Evolutionary conservation across 148 eudicot species (phyloP).

Genomic region (Camellia granthamiana): DNA sequence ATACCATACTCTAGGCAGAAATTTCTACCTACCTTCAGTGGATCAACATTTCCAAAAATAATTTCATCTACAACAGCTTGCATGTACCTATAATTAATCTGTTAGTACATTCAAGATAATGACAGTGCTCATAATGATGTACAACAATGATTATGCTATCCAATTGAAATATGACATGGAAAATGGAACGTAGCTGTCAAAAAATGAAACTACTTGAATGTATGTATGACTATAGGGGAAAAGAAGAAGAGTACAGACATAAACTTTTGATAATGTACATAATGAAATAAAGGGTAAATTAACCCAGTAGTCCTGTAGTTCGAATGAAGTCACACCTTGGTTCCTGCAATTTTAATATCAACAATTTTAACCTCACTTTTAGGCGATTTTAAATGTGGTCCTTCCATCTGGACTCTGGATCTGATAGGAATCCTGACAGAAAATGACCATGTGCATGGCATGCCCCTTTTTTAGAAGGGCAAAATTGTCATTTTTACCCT

Average conservation of each 20-base stretch:
- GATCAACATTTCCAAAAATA: constrained; percentile 54
- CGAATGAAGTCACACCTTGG: too few relatives aligned
- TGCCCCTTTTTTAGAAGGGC: too few relatives aligned
- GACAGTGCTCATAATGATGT: neutral
- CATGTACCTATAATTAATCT: constrained; percentile 67
- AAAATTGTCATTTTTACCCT: too few relatives aligned
- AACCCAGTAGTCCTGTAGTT: too few relatives aligned
- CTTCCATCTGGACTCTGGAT: too few relatives aligned
- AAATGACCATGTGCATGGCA: too few relatives aligned
- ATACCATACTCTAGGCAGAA: neutral
- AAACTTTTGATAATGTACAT: neutral
- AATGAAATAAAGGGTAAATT: neutral
- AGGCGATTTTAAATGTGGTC: too few relatives aligned
- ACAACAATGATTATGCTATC: neutral
- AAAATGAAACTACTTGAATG: neutral
- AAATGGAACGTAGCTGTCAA: neutral
- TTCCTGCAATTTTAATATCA: too few relatives aligned
- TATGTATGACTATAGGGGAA: neutral
- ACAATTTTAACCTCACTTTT: too few relatives aligned
- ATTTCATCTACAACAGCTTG: constrained; percentile 93
- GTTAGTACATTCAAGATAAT: neutral
- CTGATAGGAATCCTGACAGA: too few relatives aligned
- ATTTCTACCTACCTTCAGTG: constrained; percentile 54
- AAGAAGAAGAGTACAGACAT: neutral
- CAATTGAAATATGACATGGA: neutral